Conservation (phyloP, 148 eudicot genomes). For the Fagopyrum esculentum region DNA sequence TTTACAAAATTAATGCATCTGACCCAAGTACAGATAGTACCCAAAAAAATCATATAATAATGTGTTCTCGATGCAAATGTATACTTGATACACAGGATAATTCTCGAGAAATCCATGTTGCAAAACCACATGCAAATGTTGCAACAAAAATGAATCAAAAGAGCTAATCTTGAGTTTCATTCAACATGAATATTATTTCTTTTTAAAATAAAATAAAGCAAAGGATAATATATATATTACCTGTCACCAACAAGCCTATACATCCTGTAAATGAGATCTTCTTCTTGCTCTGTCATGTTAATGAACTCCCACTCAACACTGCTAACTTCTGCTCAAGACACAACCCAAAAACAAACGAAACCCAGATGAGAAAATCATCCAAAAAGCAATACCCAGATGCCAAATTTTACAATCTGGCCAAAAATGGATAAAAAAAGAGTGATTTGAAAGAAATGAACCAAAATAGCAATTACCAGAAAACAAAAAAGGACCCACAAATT, state of each 20-base stretch:
- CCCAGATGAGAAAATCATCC: constrained; percentile 10
- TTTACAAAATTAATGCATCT: background rate
- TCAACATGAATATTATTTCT: background rate
- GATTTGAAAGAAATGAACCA: background rate
- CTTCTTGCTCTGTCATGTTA: constrained; percentile 26
- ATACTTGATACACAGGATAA: background rate
- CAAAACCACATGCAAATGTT: constrained; percentile 6
- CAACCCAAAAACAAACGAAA: background rate
- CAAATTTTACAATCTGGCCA: background rate
- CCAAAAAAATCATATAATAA: background rate
- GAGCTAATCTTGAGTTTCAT: background rate
- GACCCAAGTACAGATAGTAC: background rate
- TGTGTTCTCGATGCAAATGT: background rate
- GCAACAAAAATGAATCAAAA: background rate
- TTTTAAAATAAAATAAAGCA: background rate
- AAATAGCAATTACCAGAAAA: background rate
- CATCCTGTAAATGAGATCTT: constrained; percentile 23
- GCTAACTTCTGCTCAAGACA: constrained; percentile 12
- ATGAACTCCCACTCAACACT: constrained; percentile 18
- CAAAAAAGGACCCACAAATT: background rate
- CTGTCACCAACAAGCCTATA: constrained; percentile 24
- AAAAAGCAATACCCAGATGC: constrained; percentile 2
- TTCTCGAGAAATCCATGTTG: background rate
- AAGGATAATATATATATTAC: constrained; percentile 5
- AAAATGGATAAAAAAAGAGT: background rate